phyloP scores from a whole-genome alignment of 2,329 filamentous ascomycete genomes.

The Arthroderma uncinatum region DNA sequence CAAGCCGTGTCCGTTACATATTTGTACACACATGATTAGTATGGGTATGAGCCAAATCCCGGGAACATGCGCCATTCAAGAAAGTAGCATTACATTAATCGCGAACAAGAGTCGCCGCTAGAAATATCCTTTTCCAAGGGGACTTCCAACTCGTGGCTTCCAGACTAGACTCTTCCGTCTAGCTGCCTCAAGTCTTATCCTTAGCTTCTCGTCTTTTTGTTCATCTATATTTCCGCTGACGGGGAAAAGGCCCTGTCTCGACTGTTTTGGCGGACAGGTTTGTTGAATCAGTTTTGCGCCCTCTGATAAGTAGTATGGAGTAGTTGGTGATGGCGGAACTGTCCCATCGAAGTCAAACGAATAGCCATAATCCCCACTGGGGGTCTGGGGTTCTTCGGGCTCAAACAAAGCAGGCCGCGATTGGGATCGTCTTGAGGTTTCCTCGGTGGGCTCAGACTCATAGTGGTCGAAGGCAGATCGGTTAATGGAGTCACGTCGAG shows the following conservation, averaged over 20 bases:
- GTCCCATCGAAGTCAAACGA: conserved; percentile 27
- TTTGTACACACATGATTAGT: background rate
- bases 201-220: conserved; percentile 34
- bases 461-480: background rate
- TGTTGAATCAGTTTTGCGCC: conserved; percentile 38
- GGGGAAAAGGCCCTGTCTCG: conserved; percentile 33
- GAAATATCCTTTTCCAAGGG: conserved; percentile 39
- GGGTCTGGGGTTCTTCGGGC: conserved; percentile 10
- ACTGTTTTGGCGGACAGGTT: conserved; percentile 46
- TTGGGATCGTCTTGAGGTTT: background rate
- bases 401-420: background rate
- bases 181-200: conserved; percentile 57
- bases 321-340: conserved; percentile 35
- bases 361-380: conserved; percentile 17
- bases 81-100: background rate
- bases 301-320: conserved; percentile 37
- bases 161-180: conserved; percentile 67
- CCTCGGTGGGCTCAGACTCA: background rate
- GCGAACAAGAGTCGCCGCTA: background rate
- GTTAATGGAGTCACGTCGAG: background rate
- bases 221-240: conserved; percentile 19
- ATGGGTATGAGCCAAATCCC: background rate
- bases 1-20: background rate
- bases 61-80: background rate
- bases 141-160: conserved; percentile 64